Evolutionary conservation across 2,329 filamentous ascomycete species (phyloP), one percentile per base, ranked within the genome.

Genomic region (Mycocentrospora acerina): DNA sequence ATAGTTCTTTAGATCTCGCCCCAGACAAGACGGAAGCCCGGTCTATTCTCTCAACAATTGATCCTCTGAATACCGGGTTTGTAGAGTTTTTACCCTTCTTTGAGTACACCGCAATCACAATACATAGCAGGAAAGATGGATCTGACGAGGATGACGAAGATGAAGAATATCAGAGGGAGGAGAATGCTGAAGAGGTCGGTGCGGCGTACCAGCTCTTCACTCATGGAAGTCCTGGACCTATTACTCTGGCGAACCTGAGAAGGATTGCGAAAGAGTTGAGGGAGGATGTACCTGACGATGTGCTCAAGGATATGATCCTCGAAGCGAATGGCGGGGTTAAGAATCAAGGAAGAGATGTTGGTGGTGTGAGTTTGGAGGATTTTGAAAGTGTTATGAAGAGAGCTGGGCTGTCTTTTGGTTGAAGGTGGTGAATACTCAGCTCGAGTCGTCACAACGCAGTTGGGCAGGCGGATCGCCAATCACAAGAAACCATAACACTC

Each of bases 301-400:
- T 95, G 60, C 71, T 98, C 60, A 82, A 81, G 71, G 90, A 96
- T 72, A 98, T 98, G 93, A 85, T 98, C 41, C 73, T 90, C 32
- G 91, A 97, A 74, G 93, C 91, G 32, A 96, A 94, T 67, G 88
- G 87, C 3, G 89, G 88, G 2, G 81, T 78, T 17, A 59, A 59
- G 33, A 55, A 53, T 5, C 56, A 57, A 4, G 84, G 86, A 12
- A 78, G 86, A 9, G 80, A 64, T 32, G 42, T 52, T 17, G 78
- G 74, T 40, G 88, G 86, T 7, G 91, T 95, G 8, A 80, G 75
- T 27, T 74, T 83, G 59, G 83, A 86, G 35, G 88, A 96, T 60
- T 95, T 95, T 69, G 85, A 90, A 68, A 80, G 80, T 37, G 87
- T 95, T 4, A 91, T 95, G 89, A 80, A 76, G 50, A 76, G 86